A percentile compares a stretch with the other conserved stretches of the same genome.
These are phyloP conservation scores for Claviceps arundinis DNA, from an alignment of 2,329 filamentous ascomycete species.

Conservation along the genomic window DNA sequence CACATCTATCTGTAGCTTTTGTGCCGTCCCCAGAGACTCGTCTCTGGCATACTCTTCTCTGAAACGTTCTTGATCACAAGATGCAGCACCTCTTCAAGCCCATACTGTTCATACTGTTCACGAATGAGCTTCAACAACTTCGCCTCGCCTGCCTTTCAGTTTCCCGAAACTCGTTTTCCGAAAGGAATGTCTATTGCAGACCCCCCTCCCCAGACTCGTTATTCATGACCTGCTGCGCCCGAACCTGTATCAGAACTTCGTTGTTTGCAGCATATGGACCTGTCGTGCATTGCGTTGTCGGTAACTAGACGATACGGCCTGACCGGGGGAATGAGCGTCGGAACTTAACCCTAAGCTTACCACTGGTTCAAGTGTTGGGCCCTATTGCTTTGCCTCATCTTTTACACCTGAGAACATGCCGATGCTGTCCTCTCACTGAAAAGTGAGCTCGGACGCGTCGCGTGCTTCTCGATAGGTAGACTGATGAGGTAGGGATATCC, in stretches of 20 bases:
- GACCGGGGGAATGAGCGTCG: conserved; percentile 51
- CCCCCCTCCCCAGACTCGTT: conserved; percentile 24
- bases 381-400: conserved; percentile 54
- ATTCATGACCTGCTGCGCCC: conserved; percentile 40
- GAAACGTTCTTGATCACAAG: conserved; percentile 9
- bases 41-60: background rate
- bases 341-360: conserved; percentile 94
- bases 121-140: conserved; percentile 18
- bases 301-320: conserved; percentile 26
- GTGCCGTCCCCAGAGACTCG: background rate
- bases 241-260: conserved; percentile 47
- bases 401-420: conserved; percentile 38
- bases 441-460: conserved; percentile 29
- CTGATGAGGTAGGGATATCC: conserved; percentile 36
- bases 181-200: conserved; percentile 46
- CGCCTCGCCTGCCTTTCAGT: conserved; percentile 71
- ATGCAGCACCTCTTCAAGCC: conserved; percentile 32
- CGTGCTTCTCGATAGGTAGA: conserved; percentile 27
- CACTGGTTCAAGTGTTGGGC: conserved; percentile 63
- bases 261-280: conserved; percentile 33
- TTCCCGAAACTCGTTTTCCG: conserved; percentile 61
- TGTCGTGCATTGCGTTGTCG: conserved; percentile 24
- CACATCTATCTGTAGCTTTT: background rate
- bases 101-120: background rate
- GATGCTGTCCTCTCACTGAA: conserved; percentile 32